A percentile compares a stretch with the other conserved stretches of the same genome.
Conservation (phyloP, 768 basidiomycete species). For the Cyclocybe cylindracea region DNA sequence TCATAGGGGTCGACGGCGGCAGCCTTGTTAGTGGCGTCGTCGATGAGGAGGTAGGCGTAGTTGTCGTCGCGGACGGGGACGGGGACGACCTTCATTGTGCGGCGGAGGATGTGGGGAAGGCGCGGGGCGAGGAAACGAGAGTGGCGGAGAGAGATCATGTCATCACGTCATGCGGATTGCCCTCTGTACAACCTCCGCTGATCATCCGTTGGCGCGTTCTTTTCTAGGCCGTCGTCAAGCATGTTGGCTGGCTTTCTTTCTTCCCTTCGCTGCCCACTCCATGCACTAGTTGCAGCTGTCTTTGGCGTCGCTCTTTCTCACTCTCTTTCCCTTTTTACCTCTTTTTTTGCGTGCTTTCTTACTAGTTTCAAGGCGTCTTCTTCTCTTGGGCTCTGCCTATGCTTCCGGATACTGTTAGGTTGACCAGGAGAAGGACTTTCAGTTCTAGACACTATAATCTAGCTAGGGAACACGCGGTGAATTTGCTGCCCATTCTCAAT, state of each 20-base stretch:
- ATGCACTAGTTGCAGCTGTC: not conserved
- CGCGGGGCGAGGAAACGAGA: constrained; percentile 17
- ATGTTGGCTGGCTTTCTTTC: not conserved
- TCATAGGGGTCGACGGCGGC: constrained; percentile 85
- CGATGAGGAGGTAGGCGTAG: constrained; percentile 83
- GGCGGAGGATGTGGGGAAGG: constrained; percentile 18
- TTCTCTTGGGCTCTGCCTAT: not conserved
- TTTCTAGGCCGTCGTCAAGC: not conserved
- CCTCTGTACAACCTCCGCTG: not conserved
- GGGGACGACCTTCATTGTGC: constrained; percentile 72
- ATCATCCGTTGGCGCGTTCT: not conserved
- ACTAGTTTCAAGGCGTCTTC: not conserved
- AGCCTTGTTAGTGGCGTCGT: constrained; percentile 64
- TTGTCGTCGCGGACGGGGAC: constrained; percentile 83
- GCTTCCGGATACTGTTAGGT: not conserved
- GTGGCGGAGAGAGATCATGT: constrained; percentile 16
- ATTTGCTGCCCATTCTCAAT: not conserved
- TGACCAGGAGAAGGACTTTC: no score
- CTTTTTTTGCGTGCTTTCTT: not conserved
- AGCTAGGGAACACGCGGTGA: no score
- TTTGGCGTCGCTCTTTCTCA: not conserved
- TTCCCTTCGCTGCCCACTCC: not conserved
- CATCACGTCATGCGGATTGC: not conserved
- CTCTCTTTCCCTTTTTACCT: not conserved
- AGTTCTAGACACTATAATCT: no score